Conservation (phyloP, 495 filamentous ascomycete species). For the Hypoxylon subgilvum region DNA sequence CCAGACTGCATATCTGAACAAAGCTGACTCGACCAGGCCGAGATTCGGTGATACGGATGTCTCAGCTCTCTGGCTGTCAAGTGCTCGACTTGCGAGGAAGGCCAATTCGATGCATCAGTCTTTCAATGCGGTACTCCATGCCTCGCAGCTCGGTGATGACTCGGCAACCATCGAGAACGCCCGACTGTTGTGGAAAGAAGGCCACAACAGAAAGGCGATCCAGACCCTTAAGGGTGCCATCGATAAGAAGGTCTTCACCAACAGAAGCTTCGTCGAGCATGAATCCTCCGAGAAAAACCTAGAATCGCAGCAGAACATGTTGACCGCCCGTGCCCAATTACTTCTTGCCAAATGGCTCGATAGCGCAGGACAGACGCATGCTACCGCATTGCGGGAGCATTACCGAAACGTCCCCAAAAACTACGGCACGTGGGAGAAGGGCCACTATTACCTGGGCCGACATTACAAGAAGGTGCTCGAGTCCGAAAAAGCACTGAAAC, state of each 20-base stretch:
- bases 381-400: slow-evolving; percentile 72
- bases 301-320: slow-evolving; percentile 59
- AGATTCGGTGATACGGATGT: slow-evolving; percentile 69
- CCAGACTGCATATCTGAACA: slow-evolving; percentile 2
- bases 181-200: slow-evolving; percentile 90
- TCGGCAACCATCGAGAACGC: slow-evolving; percentile 93
- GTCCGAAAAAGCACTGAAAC: slow-evolving; percentile 77
- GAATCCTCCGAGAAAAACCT: slow-evolving; percentile 51
- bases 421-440: slow-evolving; percentile 85
- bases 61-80: slow-evolving; percentile 84
- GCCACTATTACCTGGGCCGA: slow-evolving; percentile 93
- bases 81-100: slow-evolving; percentile 85
- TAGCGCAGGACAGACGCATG: slow-evolving; percentile 85
- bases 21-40: slow-evolving; percentile 50
- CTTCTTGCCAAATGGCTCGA: slow-evolving; percentile 97
- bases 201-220: slow-evolving; percentile 93
- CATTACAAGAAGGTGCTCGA: slow-evolving; percentile 97
- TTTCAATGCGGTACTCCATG: slow-evolving; percentile 91
- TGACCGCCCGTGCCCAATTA: slow-evolving; percentile 73
- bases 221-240: slow-evolving; percentile 87
- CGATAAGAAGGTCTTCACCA: slow-evolving; percentile 68
- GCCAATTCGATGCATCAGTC: slow-evolving; percentile 79
- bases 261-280: slow-evolving; percentile 47
- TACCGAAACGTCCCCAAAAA: slow-evolving; percentile 75
- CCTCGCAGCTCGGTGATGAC: slow-evolving; percentile 78